Conservation (phyloP, 2,329 filamentous ascomycete genomes). For the Xylaria sp. region DNA sequence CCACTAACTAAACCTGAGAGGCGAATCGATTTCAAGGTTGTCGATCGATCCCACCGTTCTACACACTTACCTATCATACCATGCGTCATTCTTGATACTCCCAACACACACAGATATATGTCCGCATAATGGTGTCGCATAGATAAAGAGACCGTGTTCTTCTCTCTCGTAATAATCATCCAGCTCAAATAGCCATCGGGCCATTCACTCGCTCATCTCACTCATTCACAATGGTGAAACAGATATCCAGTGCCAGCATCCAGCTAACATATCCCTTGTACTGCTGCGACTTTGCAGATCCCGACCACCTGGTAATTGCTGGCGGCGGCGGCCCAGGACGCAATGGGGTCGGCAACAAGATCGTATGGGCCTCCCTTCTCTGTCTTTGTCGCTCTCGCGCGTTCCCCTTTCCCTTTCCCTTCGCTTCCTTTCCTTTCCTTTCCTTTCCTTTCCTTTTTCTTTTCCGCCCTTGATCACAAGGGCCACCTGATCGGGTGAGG, state of each 20-base stretch:
- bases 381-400: not conserved
- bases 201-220: slow-evolving; percentile 9
- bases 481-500: not conserved
- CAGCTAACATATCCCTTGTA: slow-evolving; percentile 86
- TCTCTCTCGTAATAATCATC: slow-evolving; percentile 19
- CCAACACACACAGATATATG: not conserved
- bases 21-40: not conserved
- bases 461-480: not conserved
- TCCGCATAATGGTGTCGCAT: slow-evolving; percentile 12
- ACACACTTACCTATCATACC: not conserved
- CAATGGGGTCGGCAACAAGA: slow-evolving; percentile 87
- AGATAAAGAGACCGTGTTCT: slow-evolving; percentile 16
- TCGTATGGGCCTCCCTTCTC: slow-evolving; percentile 63
- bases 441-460: not conserved
- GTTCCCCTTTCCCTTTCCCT: not conserved
- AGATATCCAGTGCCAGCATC: slow-evolving; percentile 65
- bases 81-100: not conserved
- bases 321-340: slow-evolving; percentile 87
- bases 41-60: slow-evolving; percentile 7
- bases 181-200: not conserved
- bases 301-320: slow-evolving; percentile 79
- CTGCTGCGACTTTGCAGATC: slow-evolving; percentile 85
- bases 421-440: not conserved
- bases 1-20: not conserved
- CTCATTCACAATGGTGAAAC: slow-evolving; percentile 40